Base-by-base conservation (phyloP, 148 eudicot species). In the Rhododendron simsii region DNA sequence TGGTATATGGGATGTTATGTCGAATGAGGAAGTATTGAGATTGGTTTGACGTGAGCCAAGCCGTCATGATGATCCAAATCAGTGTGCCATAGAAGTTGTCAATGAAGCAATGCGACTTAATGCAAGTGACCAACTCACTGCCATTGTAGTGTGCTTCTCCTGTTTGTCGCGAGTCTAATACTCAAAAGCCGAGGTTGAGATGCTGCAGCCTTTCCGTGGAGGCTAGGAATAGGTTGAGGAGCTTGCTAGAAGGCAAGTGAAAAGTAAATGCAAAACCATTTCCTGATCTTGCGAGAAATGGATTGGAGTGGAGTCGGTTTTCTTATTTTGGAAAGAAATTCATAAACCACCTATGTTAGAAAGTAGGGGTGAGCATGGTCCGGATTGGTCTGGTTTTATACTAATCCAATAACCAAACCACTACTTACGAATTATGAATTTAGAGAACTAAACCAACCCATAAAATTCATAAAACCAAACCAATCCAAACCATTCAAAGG, bases 1-100 rank as follows among this genome's bases (percentile, higher is more conserved):
- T 85, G 94, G 95, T 75, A 86, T 92, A 18, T 93, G 94, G 92
- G 95, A 93, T 44, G 93, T 87, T 51, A 85, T 93, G 86, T 85
- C 91, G 12, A 93, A 91, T 81, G 88, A 91, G 82, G 87, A 92
- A 18, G 95, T 94, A 1, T 92, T 93, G 15, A 75, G 84, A 15
- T 44, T 93, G 55, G 94, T 91, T n/a, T 81, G 91, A 1, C 82
- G 87, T 20, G 87, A 87, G 84, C 87, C 92, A 57, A 89, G 87
- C 47, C 76, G 69, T 20, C 88, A 90, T 41, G 73, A 90, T 50
- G 90, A 92, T 83, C 95, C 94, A 0, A 77, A 83, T 7, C 69
- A 65, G 41, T 90, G 90, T 87, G 92, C 94, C 39, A 87, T 53
- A 86, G 93, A 90, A 78, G 91, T 93, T 2, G 89, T 91, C 50